A percentile compares a stretch with the other conserved stretches of the same genome.
Conservation (phyloP, 805 yeast species). For the Candida vaughaniae region DNA sequence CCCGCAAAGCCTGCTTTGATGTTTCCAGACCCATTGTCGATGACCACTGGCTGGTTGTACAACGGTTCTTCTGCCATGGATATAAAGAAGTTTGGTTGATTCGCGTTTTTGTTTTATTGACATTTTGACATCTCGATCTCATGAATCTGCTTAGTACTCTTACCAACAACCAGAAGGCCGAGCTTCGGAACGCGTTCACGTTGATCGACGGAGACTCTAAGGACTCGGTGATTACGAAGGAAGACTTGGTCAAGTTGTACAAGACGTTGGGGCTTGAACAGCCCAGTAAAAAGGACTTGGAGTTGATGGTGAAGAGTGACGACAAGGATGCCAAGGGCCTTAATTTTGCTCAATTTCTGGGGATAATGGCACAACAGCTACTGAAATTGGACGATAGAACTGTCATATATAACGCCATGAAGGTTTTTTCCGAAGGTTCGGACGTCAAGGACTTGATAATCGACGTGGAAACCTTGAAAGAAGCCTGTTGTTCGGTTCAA, state of each 20-base stretch:
- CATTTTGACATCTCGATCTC: background rate
- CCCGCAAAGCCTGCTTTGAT: constrained; percentile 93
- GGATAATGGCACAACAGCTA: constrained; percentile 58
- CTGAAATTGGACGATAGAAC: constrained; percentile 51
- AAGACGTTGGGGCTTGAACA: constrained; percentile 50
- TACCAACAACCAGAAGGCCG: constrained; percentile 61
- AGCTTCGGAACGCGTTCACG: constrained; percentile 71
- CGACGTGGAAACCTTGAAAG: constrained; percentile 48
- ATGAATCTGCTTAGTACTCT: constrained; percentile 25
- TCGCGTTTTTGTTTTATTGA: background rate
- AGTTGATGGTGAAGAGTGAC: constrained; percentile 45
- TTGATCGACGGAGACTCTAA: constrained; percentile 75
- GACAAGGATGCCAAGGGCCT: constrained; percentile 30
- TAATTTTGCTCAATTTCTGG: constrained; percentile 64
- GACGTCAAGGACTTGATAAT: constrained; percentile 39
- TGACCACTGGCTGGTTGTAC: constrained; percentile 46
- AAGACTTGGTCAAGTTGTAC: constrained; percentile 56
- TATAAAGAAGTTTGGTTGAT: too few species aligned
- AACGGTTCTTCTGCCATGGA: constrained; percentile 17
- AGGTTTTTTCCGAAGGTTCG: constrained; percentile 43
- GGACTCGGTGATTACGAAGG: constrained; percentile 59
- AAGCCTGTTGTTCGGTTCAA: constrained; percentile 46
- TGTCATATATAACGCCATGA: constrained; percentile 56
- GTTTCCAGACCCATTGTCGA: constrained; percentile 72
- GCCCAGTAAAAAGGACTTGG: constrained; percentile 43